A percentile compares a stretch with the other conserved stretches of the same genome.
Conservation (phyloP, 1,284 basidiomycete species). For the Heterobasidion occidentale region DNA sequence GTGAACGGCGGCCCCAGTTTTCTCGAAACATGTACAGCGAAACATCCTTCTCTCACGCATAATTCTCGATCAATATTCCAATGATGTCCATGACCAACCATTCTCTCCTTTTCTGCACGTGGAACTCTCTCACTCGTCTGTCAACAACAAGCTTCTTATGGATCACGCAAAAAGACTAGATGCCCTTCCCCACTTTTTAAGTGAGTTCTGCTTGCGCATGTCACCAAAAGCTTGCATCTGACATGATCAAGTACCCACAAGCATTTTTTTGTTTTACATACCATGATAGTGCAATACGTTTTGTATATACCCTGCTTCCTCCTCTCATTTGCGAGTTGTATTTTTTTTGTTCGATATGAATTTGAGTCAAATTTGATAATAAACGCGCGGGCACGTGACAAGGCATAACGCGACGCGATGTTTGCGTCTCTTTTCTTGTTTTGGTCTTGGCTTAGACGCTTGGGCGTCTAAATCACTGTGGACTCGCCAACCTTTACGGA, state of each 20-base stretch:
- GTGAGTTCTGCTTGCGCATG: background rate
- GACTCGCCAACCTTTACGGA: background rate
- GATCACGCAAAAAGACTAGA: background rate
- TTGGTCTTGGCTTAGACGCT: too few relatives aligned
- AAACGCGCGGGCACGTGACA: too few relatives aligned
- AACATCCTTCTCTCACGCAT: background rate
- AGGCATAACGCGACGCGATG: too few relatives aligned
- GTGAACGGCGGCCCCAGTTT: background rate
- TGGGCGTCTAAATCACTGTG: too few relatives aligned
- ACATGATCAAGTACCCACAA: too few relatives aligned
- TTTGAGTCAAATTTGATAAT: too few relatives aligned
- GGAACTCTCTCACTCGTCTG: background rate
- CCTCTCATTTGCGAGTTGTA: background rate
- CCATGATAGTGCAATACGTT: background rate
- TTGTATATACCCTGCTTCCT: background rate
- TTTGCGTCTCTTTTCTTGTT: too few relatives aligned
- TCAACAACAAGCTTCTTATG: background rate
- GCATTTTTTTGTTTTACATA: background rate
- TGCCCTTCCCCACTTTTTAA: background rate
- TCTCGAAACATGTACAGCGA: background rate
- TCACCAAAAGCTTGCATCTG: background rate
- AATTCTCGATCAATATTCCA: background rate
- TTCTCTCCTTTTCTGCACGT: background rate
- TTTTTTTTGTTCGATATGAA: background rate
- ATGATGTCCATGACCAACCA: background rate